These are phyloP conservation scores for Colletotrichum chrysophilum DNA, from an alignment of 2,329 filamentous ascomycete species.

Conservation along the genomic window DNA sequence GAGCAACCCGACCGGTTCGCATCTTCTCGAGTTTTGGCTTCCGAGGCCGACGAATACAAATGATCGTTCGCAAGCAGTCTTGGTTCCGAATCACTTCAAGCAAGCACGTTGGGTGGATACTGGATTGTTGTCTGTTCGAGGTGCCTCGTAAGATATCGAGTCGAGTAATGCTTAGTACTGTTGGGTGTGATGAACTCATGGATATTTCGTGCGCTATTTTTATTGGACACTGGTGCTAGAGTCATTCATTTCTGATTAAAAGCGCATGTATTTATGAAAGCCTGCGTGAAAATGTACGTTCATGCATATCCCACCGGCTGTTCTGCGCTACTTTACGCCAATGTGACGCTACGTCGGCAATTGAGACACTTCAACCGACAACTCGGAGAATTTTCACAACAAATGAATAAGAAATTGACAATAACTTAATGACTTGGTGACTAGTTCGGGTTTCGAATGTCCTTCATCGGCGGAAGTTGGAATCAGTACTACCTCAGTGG, in stretches of 20 bases:
- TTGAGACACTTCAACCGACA: background rate
- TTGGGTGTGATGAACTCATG: background rate
- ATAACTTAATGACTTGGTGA: fast-evolving
- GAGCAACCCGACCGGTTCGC: background rate
- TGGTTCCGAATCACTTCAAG: background rate
- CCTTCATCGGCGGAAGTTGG: background rate
- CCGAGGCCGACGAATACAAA: background rate
- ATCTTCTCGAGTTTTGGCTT: background rate
- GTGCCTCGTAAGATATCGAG: background rate
- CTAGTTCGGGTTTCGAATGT: fast-evolving
- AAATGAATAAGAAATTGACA: background rate
- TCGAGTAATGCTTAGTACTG: background rate
- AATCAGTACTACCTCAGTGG: background rate
- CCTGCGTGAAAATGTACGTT: background rate
- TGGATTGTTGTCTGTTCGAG: background rate
- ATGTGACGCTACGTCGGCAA: background rate
- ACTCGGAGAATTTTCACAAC: background rate
- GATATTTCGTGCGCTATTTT: background rate
- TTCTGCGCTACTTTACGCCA: background rate
- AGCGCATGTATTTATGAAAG: background rate
- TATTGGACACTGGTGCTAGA: background rate
- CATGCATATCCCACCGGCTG: background rate
- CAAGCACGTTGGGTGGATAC: background rate
- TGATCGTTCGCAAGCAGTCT: background rate
- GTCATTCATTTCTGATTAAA: background rate